Percentiles rank a stretch among this genome's conserved stretches.
These are phyloP conservation scores for Strombidium stylifer DNA, from an alignment of 73 alveolate species.

Conservation along the genomic window DNA sequence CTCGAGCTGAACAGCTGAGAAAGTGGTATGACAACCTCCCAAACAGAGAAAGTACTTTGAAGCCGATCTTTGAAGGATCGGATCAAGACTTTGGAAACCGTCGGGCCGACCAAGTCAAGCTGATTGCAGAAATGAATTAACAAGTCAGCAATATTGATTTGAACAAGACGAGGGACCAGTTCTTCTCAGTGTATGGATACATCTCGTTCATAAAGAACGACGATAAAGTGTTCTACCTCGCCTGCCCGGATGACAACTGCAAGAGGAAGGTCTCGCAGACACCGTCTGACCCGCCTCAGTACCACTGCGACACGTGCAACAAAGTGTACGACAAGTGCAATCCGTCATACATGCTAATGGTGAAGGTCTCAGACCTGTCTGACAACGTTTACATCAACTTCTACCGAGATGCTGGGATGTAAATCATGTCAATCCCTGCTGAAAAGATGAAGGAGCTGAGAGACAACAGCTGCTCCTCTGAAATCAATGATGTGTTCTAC, in stretches of 20 bases:
- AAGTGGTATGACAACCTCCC: conserved; percentile 44
- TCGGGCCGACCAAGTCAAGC: too few species aligned
- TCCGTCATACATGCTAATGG: conserved; percentile 55
- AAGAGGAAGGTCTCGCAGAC: conserved; percentile 32
- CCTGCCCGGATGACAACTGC: conserved; percentile 65
- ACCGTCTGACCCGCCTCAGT: neutral
- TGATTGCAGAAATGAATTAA: too few species aligned
- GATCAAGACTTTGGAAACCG: too few species aligned
- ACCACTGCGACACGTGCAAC: conserved; percentile 48
- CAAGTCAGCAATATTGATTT: too few species aligned
- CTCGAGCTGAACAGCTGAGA: conserved; percentile 14
- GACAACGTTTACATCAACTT: conserved; percentile 43
- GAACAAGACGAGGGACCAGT: too few species aligned
- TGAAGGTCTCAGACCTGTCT: conserved; percentile 41
- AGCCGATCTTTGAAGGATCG: too few species aligned
- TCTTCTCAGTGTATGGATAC: conserved; percentile 17
- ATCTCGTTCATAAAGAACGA: conserved; percentile 40
- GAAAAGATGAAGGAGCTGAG: conserved; percentile 19
- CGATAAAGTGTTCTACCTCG: conserved; percentile 44
- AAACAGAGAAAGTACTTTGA: too few species aligned
- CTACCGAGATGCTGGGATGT: conserved; percentile 44
- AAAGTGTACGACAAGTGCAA: conserved; percentile 17
- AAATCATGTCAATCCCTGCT: conserved; percentile 31
- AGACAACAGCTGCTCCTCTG: neutral
- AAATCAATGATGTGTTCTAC: conserved; percentile 1